Evolutionary conservation across 768 basidiomycete genomes (phyloP).

Genomic region (Tulasnella sp.): DNA sequence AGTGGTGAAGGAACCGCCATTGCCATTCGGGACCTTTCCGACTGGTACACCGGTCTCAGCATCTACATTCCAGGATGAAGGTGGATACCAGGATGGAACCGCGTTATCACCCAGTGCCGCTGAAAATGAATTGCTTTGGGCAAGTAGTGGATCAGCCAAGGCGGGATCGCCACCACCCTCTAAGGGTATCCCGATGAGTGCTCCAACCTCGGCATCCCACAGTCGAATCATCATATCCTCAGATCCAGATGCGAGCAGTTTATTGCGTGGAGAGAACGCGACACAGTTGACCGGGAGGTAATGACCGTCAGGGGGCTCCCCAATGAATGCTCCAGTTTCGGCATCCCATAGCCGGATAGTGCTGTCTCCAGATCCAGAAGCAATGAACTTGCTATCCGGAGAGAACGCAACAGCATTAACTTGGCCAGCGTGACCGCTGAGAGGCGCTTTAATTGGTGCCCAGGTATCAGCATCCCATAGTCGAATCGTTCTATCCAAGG

Average conservation of each 20-base stretch:
- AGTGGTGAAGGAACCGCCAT: not conserved
- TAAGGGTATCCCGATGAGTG: not conserved
- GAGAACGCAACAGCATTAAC: not conserved
- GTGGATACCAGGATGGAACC: not conserved
- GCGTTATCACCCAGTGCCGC: not conserved
- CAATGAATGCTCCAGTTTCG: not conserved
- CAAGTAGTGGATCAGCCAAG: not conserved
- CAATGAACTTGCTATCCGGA: not conserved
- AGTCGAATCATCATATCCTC: not conserved
- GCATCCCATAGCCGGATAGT: constrained; percentile 43
- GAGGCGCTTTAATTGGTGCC: not conserved
- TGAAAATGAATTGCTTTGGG: not conserved
- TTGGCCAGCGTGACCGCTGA: not conserved
- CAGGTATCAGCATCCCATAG: not conserved
- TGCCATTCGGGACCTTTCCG: not conserved
- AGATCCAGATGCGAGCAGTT: not conserved
- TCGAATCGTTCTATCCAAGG: not conserved
- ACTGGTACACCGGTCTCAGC: not conserved
- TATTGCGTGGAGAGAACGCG: not conserved
- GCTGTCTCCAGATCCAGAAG: constrained; percentile 32
- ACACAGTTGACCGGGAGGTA: not conserved
- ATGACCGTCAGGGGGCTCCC: not conserved
- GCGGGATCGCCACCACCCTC: not conserved
- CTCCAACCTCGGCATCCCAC: not conserved
- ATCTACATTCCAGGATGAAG: too few relatives aligned